Conservation (phyloP, 805 yeast species). For the Kregervanrija fluxuum region DNA sequence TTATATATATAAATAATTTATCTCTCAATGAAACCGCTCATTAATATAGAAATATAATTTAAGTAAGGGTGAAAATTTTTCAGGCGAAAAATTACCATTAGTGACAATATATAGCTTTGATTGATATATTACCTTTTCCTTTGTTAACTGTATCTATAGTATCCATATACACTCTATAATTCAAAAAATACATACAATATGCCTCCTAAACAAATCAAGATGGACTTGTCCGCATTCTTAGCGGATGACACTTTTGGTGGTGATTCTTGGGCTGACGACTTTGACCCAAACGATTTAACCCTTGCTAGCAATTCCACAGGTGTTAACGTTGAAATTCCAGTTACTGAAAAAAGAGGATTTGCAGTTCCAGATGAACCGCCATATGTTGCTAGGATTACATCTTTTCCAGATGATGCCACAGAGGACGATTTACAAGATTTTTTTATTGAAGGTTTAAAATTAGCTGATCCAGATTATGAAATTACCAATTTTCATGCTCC, state of each 20-base stretch:
- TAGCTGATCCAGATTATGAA: slow-evolving; percentile 41
- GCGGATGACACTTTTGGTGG: slow-evolving; percentile 68
- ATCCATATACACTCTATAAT: background rate
- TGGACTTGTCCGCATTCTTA: slow-evolving; percentile 84
- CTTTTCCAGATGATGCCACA: slow-evolving; percentile 72
- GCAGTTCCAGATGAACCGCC: slow-evolving; percentile 89
- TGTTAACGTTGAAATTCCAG: slow-evolving; percentile 4
- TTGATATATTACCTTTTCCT: no score
- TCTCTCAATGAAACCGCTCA: no score
- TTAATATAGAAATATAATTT: no score
- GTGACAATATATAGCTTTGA: no score
- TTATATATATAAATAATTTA: no score
- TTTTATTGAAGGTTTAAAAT: slow-evolving; percentile 46
- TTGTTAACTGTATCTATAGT: background rate
- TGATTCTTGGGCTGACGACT: slow-evolving; percentile 80
- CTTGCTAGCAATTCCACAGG: slow-evolving; percentile 5
- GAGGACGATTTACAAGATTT: slow-evolving; percentile 60
- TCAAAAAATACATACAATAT: slow-evolving; percentile 20
- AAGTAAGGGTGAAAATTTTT: no score
- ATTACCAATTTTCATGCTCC: slow-evolving; percentile 68
- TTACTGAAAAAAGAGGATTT: slow-evolving; percentile 10
- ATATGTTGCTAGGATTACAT: slow-evolving; percentile 79
- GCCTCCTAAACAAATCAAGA: slow-evolving; percentile 67
- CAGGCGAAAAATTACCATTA: no score
- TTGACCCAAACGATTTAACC: slow-evolving; percentile 40